phyloP scores from a whole-genome alignment of 1,284 basidiomycete species.

The Austroboletus niveus region DNA sequence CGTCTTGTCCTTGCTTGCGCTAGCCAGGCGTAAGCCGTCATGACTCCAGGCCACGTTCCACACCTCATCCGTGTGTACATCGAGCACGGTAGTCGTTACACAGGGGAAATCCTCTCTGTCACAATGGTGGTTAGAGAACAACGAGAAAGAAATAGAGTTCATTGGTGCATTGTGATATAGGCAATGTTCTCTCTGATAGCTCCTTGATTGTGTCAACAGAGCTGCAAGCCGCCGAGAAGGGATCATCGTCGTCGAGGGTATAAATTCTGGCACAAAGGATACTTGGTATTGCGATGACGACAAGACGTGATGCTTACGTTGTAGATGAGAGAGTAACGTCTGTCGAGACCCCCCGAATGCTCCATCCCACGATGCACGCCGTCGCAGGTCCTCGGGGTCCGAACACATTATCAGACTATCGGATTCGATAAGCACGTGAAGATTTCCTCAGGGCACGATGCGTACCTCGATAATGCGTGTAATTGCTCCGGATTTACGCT shows the following conservation, averaged over 20 bases:
- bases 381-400: constrained; percentile 79
- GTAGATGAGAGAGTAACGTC: constrained; percentile 75
- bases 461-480: constrained; percentile 82
- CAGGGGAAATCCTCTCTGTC: constrained; percentile 81
- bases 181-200: constrained; percentile 76
- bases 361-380: constrained; percentile 88
- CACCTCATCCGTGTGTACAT: constrained; percentile 89
- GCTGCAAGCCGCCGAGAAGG: constrained; percentile 85
- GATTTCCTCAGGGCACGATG: neutral
- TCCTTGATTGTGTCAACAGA: constrained; percentile 84
- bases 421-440: constrained; percentile 12
- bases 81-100: constrained; percentile 79
- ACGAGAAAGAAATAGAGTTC: constrained; percentile 63
- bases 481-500: constrained; percentile 76
- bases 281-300: neutral
- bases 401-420: constrained; percentile 86
- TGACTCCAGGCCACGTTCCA: constrained; percentile 97
- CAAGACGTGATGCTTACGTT: constrained; percentile 56
- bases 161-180: constrained; percentile 76
- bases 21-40: constrained; percentile 82
- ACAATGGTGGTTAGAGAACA: constrained; percentile 87
- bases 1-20: constrained; percentile 81
- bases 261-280: constrained; percentile 56
- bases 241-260: constrained; percentile 90
- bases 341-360: constrained; percentile 77